Conservation (phyloP, 2,329 filamentous ascomycete genomes). For the Talaromyces atroroseus region DNA sequence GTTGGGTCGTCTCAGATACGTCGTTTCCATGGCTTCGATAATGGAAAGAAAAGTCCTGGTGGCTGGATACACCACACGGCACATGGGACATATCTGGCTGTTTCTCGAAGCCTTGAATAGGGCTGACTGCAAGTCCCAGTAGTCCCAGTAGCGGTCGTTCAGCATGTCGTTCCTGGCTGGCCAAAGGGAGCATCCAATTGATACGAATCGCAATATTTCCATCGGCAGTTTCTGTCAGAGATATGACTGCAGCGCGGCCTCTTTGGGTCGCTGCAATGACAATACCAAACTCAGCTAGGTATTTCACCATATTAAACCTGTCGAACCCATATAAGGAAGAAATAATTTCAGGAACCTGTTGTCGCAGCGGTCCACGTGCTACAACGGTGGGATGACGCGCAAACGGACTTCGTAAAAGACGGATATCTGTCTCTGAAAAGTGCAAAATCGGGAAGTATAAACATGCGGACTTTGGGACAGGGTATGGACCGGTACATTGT, state of each 20-base stretch:
- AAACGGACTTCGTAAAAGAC: slow-evolving; percentile 31
- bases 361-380: slow-evolving; percentile 10
- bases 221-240: slow-evolving; percentile 40
- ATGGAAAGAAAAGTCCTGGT: slow-evolving; percentile 18
- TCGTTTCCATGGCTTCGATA: slow-evolving; percentile 16
- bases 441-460: slow-evolving; percentile 36
- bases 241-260: slow-evolving; percentile 52
- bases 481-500: not conserved
- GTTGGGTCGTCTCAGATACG: not conserved
- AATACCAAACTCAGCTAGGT: slow-evolving; percentile 55
- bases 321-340: slow-evolving; percentile 27
- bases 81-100: slow-evolving; percentile 31
- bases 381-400: slow-evolving; percentile 26
- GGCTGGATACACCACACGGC: slow-evolving; percentile 19
- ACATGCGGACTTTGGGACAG: not conserved
- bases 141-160: slow-evolving; percentile 43
- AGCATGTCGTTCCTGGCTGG: slow-evolving; percentile 42
- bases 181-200: slow-evolving; percentile 52
- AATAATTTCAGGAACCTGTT: not conserved
- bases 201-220: slow-evolving; percentile 47
- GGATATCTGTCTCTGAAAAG: slow-evolving; percentile 37
- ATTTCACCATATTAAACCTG: slow-evolving; percentile 53
- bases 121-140: slow-evolving; percentile 52
- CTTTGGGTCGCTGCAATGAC: slow-evolving; percentile 54
- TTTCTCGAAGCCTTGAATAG: slow-evolving; percentile 48